Evolutionary conservation across 1,284 basidiomycete species (phyloP).

Genomic region (Ceratobasidium sp.): DNA sequence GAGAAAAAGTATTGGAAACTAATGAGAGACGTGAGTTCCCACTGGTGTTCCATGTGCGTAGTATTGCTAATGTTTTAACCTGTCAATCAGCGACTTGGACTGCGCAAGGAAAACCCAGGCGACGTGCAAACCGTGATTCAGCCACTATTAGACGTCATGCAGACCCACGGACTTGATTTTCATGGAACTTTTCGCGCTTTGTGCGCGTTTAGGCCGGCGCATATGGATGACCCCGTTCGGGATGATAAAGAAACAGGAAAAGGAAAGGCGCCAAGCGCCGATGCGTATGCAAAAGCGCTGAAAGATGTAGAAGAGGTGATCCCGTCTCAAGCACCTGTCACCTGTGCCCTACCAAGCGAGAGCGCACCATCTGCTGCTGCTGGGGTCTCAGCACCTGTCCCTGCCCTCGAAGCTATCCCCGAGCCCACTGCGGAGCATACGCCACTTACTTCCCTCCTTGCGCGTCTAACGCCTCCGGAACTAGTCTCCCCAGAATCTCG

Average conservation of each 20-base stretch:
- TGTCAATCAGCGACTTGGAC: conserved; percentile 69
- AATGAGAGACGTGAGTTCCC: conserved; percentile 67
- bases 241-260: background rate
- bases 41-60: background rate
- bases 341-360: conserved; percentile 18
- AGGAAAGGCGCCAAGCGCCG: background rate
- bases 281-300: conserved; percentile 1
- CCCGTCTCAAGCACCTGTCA: background rate
- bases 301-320: conserved; percentile 10
- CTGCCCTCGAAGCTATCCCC: background rate
- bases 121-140: conserved; percentile 69
- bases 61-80: background rate
- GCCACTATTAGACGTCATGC: conserved; percentile 73
- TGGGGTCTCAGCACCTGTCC: background rate
- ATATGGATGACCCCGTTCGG: conserved; percentile 14
- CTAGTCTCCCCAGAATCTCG: conserved; percentile 6
- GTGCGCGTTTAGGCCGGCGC: conserved; percentile 63
- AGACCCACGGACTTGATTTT: conserved; percentile 77
- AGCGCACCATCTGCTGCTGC: background rate
- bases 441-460: conserved; percentile 17
- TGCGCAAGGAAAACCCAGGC: conserved; percentile 60
- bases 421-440: background rate
- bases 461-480: conserved; percentile 19
- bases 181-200: conserved; percentile 79
- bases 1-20: conserved; percentile 66